Conservation (phyloP, 495 filamentous ascomycete genomes). For the Hyphodiscus hymeniophilus region DNA sequence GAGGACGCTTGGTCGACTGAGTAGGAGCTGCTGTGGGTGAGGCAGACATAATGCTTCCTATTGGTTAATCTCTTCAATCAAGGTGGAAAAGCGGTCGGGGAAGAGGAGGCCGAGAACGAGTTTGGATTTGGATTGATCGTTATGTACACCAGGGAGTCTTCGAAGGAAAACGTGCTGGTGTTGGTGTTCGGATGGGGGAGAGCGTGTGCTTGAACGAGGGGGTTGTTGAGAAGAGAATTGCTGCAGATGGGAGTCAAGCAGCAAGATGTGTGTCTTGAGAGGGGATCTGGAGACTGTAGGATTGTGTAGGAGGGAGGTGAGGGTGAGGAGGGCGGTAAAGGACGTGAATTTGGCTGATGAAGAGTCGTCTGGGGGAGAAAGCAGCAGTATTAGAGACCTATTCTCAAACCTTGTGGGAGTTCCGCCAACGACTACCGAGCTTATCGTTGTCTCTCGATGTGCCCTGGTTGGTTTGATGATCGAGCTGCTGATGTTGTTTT, state of each 20-base stretch:
- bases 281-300: slow-evolving; percentile 18
- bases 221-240: slow-evolving; percentile 18
- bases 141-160: slow-evolving; percentile 83
- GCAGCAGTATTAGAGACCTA: slow-evolving; percentile 25
- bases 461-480: neutral
- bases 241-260: slow-evolving; percentile 17
- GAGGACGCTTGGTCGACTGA: slow-evolving; percentile 74
- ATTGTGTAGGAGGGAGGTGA: slow-evolving; percentile 23
- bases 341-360: slow-evolving; percentile 20
- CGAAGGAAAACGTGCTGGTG: slow-evolving; percentile 91
- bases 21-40: slow-evolving; percentile 41
- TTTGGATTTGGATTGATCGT: slow-evolving; percentile 48
- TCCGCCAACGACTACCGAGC: slow-evolving; percentile 17
- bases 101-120: slow-evolving; percentile 27
- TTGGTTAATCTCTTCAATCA: slow-evolving; percentile 29
- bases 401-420: slow-evolving; percentile 24
- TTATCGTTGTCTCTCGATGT: slow-evolving; percentile 9
- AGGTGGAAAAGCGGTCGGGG: slow-evolving; percentile 25
- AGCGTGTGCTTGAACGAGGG: slow-evolving; percentile 21
- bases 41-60: slow-evolving; percentile 42
- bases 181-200: slow-evolving; percentile 27
- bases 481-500: no score
- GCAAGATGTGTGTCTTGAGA: slow-evolving; percentile 22
- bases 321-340: slow-evolving; percentile 12
- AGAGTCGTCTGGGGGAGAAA: slow-evolving; percentile 19